Evolutionary conservation across 176 grass and related monocot species (phyloP).

Genomic region (Musa acuminata): DNA sequence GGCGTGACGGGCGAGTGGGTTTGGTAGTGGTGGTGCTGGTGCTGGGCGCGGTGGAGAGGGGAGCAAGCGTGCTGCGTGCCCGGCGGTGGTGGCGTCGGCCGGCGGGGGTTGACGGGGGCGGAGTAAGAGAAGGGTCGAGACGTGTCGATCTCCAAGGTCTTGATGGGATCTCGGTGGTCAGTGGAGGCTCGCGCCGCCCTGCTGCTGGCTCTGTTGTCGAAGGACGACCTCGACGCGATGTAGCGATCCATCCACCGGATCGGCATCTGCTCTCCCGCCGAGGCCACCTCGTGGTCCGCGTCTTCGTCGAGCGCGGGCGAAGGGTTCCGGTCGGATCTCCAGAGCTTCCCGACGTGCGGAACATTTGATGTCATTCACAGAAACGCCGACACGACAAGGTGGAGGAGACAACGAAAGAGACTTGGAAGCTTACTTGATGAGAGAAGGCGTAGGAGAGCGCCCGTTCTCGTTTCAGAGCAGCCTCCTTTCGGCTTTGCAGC

Average conservation of each 20-base stretch:
- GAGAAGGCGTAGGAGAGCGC: slow-evolving; percentile 90
- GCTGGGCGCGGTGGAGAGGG: slow-evolving; percentile 37
- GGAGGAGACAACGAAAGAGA: too few relatives aligned
- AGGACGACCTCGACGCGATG: slow-evolving; percentile 77
- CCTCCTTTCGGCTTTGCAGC: slow-evolving; percentile 72
- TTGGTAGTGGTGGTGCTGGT: slow-evolving; percentile 20
- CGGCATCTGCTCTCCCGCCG: slow-evolving; percentile 20
- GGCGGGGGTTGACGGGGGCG: slow-evolving; percentile 31
- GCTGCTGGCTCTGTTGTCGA: slow-evolving; percentile 63
- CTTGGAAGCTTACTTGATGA: slow-evolving; percentile 38
- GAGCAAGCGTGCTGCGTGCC: slow-evolving; percentile 18
- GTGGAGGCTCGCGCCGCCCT: slow-evolving; percentile 44
- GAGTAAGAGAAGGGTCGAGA: slow-evolving; percentile 67
- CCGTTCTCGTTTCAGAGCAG: slow-evolving; percentile 73
- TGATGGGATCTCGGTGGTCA: slow-evolving; percentile 56
- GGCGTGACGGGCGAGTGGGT: slow-evolving; percentile 48
- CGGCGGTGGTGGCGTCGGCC: slow-evolving; percentile 22
- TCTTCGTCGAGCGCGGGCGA: slow-evolving; percentile 49
- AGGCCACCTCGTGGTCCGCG: slow-evolving; percentile 31
- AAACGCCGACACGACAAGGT: not conserved
- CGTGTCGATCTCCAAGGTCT: slow-evolving; percentile 86
- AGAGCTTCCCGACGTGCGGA: not conserved
- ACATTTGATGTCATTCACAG: not conserved
- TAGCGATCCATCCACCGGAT: slow-evolving; percentile 72
- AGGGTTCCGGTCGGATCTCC: slow-evolving; percentile 33